Conservation (phyloP, 163 green algal species). For the Coccomyxa subellipsoidea region DNA sequence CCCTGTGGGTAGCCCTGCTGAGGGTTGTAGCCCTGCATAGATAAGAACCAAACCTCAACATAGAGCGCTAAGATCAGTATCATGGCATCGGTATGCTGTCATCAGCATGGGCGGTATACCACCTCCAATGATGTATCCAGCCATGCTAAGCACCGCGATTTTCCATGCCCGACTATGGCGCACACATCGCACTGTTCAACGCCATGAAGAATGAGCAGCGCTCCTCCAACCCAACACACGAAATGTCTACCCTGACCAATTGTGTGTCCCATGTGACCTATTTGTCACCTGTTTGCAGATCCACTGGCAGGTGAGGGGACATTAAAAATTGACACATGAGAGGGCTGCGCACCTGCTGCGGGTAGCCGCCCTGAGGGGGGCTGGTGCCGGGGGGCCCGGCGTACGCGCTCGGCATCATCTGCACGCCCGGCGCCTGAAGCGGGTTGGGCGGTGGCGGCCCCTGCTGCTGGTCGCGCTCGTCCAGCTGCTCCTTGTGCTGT, state of each 20-base stretch:
- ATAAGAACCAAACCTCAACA: background rate
- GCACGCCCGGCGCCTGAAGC: constrained; percentile 19
- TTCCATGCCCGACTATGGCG: too few relatives aligned
- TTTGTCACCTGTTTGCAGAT: too few relatives aligned
- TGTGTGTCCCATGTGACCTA: too few relatives aligned
- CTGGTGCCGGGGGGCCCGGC: background rate
- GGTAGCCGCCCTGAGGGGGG: background rate
- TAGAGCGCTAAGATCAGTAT: background rate
- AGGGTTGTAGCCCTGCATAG: background rate
- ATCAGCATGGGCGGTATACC: background rate
- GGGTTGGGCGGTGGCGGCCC: constrained; percentile 25
- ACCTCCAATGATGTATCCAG: background rate
- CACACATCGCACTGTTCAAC: too few relatives aligned
- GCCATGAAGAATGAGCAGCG: too few relatives aligned
- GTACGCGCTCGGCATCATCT: background rate
- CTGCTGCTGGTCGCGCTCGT: constrained; percentile 65
- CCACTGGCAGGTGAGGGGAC: too few relatives aligned
- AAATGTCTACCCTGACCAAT: too few relatives aligned
- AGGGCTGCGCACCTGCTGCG: background rate
- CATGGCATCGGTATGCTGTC: background rate
- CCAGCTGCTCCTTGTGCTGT: constrained; percentile 82
- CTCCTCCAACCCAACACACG: too few relatives aligned
- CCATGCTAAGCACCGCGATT: too few relatives aligned
- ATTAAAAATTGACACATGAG: too few relatives aligned
- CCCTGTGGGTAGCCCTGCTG: constrained; percentile 14